Conservation (phyloP, 345 rosid genomes). For the Bruguiera sexangula region DNA sequence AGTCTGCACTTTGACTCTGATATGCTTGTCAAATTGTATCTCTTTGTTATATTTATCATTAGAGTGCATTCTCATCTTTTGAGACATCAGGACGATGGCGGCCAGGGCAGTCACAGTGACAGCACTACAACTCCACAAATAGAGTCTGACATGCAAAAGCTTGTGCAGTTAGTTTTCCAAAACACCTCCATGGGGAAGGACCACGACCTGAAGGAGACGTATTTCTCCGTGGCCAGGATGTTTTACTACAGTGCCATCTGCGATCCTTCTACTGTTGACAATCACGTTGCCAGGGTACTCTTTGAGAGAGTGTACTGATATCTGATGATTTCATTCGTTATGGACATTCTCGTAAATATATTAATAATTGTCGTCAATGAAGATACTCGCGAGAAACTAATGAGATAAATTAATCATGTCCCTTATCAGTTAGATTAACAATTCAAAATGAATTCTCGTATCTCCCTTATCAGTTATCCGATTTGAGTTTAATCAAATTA, state of each 20-base stretch:
- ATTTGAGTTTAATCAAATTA: too few relatives aligned
- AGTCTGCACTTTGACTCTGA: not conserved
- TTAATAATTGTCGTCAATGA: too few relatives aligned
- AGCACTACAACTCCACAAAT: constrained; percentile 26
- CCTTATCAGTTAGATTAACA: too few relatives aligned
- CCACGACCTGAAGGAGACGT: constrained; percentile 43
- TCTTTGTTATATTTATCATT: not conserved
- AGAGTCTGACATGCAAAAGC: constrained; percentile 64
- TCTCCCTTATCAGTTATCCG: too few relatives aligned
- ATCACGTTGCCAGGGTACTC: constrained; percentile 68
- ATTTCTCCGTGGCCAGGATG: constrained; percentile 55
- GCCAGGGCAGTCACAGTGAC: constrained; percentile 12
- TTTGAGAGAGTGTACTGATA: constrained; percentile 48
- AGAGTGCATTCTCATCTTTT: not conserved
- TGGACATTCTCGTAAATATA: not conserved
- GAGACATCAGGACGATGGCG: constrained; percentile 22
- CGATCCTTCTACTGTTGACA: constrained; percentile 41
- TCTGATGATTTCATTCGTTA: not conserved
- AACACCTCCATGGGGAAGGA: constrained; percentile 22
- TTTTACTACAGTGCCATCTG: constrained; percentile 64
- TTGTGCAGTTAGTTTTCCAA: constrained; percentile 48
- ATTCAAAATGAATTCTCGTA: too few relatives aligned
- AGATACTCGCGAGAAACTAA: not conserved
- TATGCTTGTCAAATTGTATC: too few relatives aligned
- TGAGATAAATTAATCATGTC: too few relatives aligned